Base-by-base conservation (phyloP, 495 filamentous ascomycete species). In the Hypomontagnella submonticulosa region DNA sequence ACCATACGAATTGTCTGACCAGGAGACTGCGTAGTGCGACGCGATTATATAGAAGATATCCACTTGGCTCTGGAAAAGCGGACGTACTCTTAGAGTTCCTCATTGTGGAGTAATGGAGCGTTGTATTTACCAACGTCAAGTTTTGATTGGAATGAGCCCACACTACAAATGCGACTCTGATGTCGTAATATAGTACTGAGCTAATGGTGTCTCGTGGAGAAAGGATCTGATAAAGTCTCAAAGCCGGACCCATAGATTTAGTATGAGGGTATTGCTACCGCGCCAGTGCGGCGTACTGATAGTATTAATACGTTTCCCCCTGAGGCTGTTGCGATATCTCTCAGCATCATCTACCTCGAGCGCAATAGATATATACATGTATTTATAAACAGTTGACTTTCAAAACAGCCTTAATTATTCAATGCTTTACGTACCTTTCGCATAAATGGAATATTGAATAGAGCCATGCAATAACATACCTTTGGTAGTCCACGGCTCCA, bases 111-210 rank as follows among this genome's bases (percentile, higher is more conserved):
- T 20, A 13, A 23, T 4, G 0, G 20, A 53, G 23, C 33, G 49
- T 13, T 40, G 16, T 40, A 20, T 51, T 16, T 38, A 18, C 49
- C 34, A 12, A 18, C 36, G 16, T 23, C 19, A 11, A 40, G 18
- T 37, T 32, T 53, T 53, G 33, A 16, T 23, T 38, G 32, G 32
- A 53, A 56, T 38, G 23, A 43, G 23, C 23, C 23, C 23, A 33
- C 40, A 19, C 34, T 20, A 18, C n/a, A 10, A 15, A 52, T 10
- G 40, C 47, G 36, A 37, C 18, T 34, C 13, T 33, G 19, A 62
- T 41, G 49, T 55, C 47, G 50, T 34, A 55, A 54, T 47, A 36
- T 15, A 41, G 33, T 36, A 32, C 16, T 57, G 16, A 18, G n/a
- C 34, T 40, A 40, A 30, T 15, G 34, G 42, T 43, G 20, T 40